Evolutionary conservation across 805 yeast species (phyloP), one percentile per base, ranked within the genome.

Genomic region (Wickerhamiella sergipiensis): DNA sequence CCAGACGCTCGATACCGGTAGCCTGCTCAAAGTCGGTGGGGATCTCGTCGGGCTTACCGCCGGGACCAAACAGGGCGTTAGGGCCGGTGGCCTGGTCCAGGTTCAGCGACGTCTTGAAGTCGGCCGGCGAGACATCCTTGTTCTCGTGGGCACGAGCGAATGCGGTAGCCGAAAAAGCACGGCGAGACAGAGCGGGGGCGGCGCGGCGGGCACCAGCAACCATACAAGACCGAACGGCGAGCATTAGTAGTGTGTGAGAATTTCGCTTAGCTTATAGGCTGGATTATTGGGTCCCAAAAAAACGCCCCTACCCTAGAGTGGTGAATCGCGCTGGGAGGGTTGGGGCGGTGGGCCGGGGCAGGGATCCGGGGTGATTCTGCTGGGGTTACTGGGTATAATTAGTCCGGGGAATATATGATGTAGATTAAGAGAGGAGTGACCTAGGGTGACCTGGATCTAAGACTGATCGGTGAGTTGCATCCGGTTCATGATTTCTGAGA

Each of bases 1-100:
- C 98, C 60, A 89, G 77, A 80, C 98, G 88, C 72, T 85, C 97
- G 66, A 90, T 75, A 84, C 98, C 98, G 48, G 98, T 92, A 63
- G 97, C 88, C 75, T 90, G 97, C 64, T 92, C 96, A 59, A 85
- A 67, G 70, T 89, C 95, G 54, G 95, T 80, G 68, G 97, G 97
- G 65, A 92, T 82, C 50, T 61, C 64, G 60, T 78, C 76, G 59
- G 74, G 70, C 53, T 57, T 56, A 24, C 45, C 39, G 79, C 97
- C 97, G 51, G 84, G 80, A 69, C 97, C 96, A 60, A 88, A 78
- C 69, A 90, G 78, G 51, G 87, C 75, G 58, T 76, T 79, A 48
- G 81, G 77, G 64, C 86, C 87, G 49, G 79, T 75, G 60, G 90
- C 95, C 68, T 90, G 95, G 52, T 82, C 71, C 62, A 90, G 76